Percentiles rank a stretch among this genome's conserved stretches.
These are phyloP conservation scores for Paspalum vaginatum DNA, from an alignment of 176 grass and related monocot species.

Conservation along the genomic window DNA sequence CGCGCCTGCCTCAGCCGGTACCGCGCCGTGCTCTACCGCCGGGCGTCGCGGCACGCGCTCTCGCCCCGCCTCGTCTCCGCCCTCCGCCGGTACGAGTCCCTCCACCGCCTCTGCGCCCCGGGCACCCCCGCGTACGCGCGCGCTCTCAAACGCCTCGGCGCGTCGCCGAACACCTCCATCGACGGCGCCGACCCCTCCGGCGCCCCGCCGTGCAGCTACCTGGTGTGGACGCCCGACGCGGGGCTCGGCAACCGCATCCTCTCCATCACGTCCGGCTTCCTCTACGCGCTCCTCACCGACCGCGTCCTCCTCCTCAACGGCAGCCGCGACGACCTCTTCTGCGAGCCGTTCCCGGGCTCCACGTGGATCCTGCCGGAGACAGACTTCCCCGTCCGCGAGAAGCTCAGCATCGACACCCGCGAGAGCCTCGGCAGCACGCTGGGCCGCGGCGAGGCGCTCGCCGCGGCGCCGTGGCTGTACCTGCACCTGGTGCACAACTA, in stretches of 20 bases:
- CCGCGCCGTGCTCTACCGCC: conserved; percentile 48
- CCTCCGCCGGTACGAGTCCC: conserved; percentile 60
- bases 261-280: conserved; percentile 47
- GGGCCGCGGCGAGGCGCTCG: conserved; percentile 14
- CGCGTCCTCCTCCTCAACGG: conserved; percentile 52
- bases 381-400: conserved; percentile 40
- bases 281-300: conserved; percentile 67
- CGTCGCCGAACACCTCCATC: conserved; percentile 27
- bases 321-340: conserved; percentile 41
- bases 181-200: background rate
- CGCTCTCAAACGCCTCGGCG: conserved; percentile 35
- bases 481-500: conserved; percentile 53
- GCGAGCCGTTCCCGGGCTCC: conserved; percentile 61
- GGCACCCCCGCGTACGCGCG: conserved; percentile 46
- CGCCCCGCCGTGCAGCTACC: conserved; percentile 49
- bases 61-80: conserved; percentile 51
- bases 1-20: conserved; percentile 70
- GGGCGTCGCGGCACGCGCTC: conserved; percentile 35
- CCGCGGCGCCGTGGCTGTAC: conserved; percentile 43
- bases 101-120: conserved; percentile 58
- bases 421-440: conserved; percentile 49
- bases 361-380: conserved; percentile 51
- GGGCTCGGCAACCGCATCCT: conserved; percentile 72
- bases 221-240: conserved; percentile 48
- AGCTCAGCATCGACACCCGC: background rate